Percentiles rank a stretch among this genome's conserved stretches.
Evolutionary conservation across 352 stramenopile species (phyloP).

Genomic region (Phytophthora melonis): DNA sequence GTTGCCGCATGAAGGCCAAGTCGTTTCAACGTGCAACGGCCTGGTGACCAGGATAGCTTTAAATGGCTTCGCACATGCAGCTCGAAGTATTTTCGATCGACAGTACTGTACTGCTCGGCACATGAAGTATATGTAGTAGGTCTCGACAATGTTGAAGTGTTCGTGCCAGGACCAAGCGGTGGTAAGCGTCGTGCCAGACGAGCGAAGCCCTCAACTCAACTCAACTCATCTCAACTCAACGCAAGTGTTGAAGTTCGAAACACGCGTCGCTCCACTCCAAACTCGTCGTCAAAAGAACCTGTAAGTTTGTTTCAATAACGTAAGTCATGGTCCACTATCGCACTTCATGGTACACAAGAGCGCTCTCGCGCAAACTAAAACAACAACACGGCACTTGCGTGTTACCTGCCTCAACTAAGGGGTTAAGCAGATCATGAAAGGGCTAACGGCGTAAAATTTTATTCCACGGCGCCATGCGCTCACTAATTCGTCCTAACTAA

Average conservation of each 20-base stretch:
- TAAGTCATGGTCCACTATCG: too few relatives aligned
- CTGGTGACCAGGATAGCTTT: constrained; percentile 11
- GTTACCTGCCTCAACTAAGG: too few relatives aligned
- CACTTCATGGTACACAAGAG: too few relatives aligned
- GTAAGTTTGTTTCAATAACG: too few relatives aligned
- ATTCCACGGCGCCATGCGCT: background rate
- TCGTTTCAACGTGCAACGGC: constrained; percentile 23
- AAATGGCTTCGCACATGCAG: background rate
- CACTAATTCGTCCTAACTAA: background rate
- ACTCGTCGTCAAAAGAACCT: too few relatives aligned
- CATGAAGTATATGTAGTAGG: background rate
- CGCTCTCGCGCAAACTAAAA: too few relatives aligned
- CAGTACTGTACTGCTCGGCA: background rate
- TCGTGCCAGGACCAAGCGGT: too few relatives aligned
- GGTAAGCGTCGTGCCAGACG: too few relatives aligned
- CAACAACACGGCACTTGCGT: too few relatives aligned
- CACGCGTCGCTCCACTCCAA: too few relatives aligned
- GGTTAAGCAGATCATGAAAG: too few relatives aligned
- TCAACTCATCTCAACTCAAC: background rate
- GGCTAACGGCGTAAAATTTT: background rate
- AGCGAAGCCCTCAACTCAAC: background rate
- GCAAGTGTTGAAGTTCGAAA: background rate
- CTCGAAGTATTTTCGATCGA: background rate
- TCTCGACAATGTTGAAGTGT: background rate
- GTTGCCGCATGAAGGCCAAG: background rate